Conservation (phyloP, 768 basidiomycete species). For the Tulasnella sp. region DNA sequence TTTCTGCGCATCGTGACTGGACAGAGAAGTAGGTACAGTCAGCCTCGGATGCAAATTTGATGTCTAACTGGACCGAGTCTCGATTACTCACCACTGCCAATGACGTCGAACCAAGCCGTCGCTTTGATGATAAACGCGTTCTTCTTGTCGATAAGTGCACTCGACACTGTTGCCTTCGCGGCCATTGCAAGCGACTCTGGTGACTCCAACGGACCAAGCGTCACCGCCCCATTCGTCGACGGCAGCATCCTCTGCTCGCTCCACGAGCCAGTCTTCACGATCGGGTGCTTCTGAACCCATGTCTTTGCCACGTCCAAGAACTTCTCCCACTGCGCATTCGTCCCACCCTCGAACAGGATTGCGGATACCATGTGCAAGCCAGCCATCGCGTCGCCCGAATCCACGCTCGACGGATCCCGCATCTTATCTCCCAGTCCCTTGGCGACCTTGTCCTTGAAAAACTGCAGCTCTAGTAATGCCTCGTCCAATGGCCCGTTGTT, state of each 20-base stretch:
- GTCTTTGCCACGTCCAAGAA: slow-evolving; percentile 52
- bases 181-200: not conserved
- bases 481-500: not conserved
- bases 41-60: not conserved
- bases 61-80: no score
- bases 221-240: not conserved
- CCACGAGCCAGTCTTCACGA: slow-evolving; percentile 35
- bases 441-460: not conserved
- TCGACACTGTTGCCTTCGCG: not conserved
- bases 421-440: slow-evolving; percentile 2
- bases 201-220: not conserved
- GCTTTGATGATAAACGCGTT: slow-evolving; percentile 67
- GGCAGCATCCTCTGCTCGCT: not conserved
- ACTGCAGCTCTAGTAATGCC: not conserved
- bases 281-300: slow-evolving; percentile 42
- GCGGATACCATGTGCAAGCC: slow-evolving; percentile 65
- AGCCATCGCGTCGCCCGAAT: slow-evolving; percentile 64
- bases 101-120: slow-evolving; percentile 78
- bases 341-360: slow-evolving; percentile 66
- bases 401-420: not conserved
- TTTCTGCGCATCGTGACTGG: slow-evolving; percentile 27
- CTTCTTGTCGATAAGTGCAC: slow-evolving; percentile 13
- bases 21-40: not conserved
- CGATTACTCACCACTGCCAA: slow-evolving; percentile 57
- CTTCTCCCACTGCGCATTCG: slow-evolving; percentile 48